Percentiles rank a stretch among this genome's conserved stretches.
These are phyloP conservation scores for Pachysolen tannophilus DNA, from an alignment of 805 yeast species.

Conservation along the genomic window DNA sequence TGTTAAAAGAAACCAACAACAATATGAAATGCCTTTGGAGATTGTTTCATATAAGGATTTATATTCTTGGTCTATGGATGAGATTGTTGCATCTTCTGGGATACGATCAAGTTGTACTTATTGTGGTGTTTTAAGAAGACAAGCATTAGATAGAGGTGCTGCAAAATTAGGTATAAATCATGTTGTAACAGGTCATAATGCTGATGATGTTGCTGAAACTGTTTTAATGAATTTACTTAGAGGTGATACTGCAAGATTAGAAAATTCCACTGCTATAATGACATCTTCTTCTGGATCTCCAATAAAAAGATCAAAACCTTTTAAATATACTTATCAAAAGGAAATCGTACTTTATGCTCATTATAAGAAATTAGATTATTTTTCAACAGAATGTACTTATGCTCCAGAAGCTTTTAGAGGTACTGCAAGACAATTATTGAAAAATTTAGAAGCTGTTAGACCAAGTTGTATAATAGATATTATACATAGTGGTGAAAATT, in stretches of 20 bases:
- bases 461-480: constrained; percentile 93
- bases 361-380: constrained; percentile 88
- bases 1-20: constrained; percentile 85
- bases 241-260: constrained; percentile 94
- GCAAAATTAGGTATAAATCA: constrained; percentile 76
- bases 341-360: constrained; percentile 97
- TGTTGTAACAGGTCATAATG: constrained; percentile 97
- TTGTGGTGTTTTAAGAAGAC: constrained; percentile 95
- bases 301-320: constrained; percentile 88
- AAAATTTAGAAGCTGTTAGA: constrained; percentile 80
- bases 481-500: constrained; percentile 86
- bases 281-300: constrained; percentile 83
- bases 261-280: constrained; percentile 76
- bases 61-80: constrained; percentile 98
- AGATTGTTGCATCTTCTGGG: constrained; percentile 91
- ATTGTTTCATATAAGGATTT: constrained; percentile 74
- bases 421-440: constrained; percentile 87
- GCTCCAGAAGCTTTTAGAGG: constrained; percentile 99
- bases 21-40: constrained; percentile 36
- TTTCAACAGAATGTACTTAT: constrained; percentile 95
- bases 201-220: constrained; percentile 99
- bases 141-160: constrained; percentile 95
- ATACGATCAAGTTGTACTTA: constrained; percentile 92
- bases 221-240: constrained; percentile 89
- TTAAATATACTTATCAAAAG: constrained; percentile 92